Conservation (phyloP, 805 yeast genomes). For the Cephaloascus albidus region DNA sequence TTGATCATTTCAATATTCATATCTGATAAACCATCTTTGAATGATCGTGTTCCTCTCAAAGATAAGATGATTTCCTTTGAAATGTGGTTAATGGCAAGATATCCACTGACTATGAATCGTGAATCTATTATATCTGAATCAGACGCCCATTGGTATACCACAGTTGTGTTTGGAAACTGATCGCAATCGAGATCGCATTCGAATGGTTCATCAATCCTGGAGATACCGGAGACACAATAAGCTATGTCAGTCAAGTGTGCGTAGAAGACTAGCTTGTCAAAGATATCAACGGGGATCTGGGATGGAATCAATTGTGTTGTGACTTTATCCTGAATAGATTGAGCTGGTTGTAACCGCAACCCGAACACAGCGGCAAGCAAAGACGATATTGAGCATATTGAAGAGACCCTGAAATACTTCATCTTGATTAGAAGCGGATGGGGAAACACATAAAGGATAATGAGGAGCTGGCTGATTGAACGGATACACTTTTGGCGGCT, state of each 20-base stretch:
- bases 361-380: too few species aligned
- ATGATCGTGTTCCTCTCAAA: conserved; percentile 32
- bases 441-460: too few species aligned
- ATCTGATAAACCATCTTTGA: conserved; percentile 28
- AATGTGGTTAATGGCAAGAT: conserved; percentile 6
- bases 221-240: conserved; percentile 25
- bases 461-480: too few species aligned
- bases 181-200: conserved; percentile 26
- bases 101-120: conserved; percentile 5
- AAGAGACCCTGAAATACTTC: too few species aligned
- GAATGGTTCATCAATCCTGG: conserved; percentile 24
- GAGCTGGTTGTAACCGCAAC: too few species aligned
- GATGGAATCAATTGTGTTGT: neutral
- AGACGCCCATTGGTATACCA: conserved; percentile 30
- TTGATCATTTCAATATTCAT: conserved; percentile 23
- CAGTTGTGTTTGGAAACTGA: conserved; percentile 22
- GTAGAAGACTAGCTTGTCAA: conserved; percentile 6
- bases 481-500: too few species aligned
- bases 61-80: conserved; percentile 15
- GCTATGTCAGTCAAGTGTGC: conserved; percentile 34
- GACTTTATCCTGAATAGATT: too few species aligned
- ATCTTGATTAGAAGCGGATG: too few species aligned
- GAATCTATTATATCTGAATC: conserved; percentile 14
- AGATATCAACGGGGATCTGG: neutral
- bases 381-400: too few species aligned